Base-by-base conservation (phyloP, 306 rosid species). In the Senna siamea region DNA sequence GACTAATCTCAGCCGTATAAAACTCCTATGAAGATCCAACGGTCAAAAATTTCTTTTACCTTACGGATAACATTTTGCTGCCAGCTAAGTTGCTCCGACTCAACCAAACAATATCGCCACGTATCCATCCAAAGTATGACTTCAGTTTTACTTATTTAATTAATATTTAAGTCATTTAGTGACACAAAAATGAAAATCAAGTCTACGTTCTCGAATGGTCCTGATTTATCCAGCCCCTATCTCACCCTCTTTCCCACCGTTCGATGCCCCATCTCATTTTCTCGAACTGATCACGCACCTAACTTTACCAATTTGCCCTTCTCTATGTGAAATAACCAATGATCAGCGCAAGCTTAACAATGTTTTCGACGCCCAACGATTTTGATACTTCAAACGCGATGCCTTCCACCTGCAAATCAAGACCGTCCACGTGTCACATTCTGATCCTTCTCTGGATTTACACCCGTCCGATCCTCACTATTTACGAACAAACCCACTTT, bases 1-100 rank as follows among this genome's bases (percentile, higher is more conserved):
- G 44, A 30, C 23, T 59, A 15, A 59, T 59, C 43, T 59, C 43
- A 0, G 7, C 65, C 65, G 65, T 7, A 2, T 3, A 28, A 7
- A 51, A 6, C 23, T 51, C 7, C 73, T 85, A 46, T 73, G 9
- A 41, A 12, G 84, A 79, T 73, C 65, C 22, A n/a, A 59, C 65
- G 65, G 65, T 15, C 19, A 6, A 59, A 15, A 32, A 7, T 2
- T 2, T 14, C 4, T 6, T 4, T 8, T 61, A 9, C 4, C 51
- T 63, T 4, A 19, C 5, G 51, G 51, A 63, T 38, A 19, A 17
- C 10, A 17, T 18, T 62, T 62, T 9, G 23, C 10, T 14, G 28
- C 1, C 51, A 37, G 15, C 0, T 7, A 10, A 11, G 69, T 10
- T 18, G 0, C 4, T 18, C 12, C 23, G 65, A 30, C 13, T 7